Conservation (phyloP, 129 eudicot species). For the Helianthus annuus region DNA sequence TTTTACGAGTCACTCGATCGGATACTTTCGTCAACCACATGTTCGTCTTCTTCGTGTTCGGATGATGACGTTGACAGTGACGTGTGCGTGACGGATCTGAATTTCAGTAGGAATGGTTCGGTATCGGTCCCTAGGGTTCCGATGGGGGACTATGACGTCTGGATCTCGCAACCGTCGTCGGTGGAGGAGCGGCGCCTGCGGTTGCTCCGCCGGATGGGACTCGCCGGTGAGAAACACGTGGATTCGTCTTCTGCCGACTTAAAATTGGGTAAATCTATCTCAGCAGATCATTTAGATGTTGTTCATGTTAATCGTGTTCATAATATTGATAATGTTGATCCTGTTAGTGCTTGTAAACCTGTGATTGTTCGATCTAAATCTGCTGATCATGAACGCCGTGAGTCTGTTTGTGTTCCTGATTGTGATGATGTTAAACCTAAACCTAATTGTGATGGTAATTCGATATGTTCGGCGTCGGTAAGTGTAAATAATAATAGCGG, state of each 20-base stretch:
- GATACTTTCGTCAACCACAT: conserved; percentile 75
- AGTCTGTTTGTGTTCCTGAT: conserved; percentile 17
- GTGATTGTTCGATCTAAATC: conserved; percentile 60
- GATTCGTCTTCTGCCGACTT: conserved; percentile 17
- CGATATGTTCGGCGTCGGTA: conserved; percentile 30
- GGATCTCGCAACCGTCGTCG: conserved; percentile 85
- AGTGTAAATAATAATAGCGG: conserved; percentile 45
- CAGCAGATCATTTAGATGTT: conserved; percentile 41
- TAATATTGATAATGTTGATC: neutral
- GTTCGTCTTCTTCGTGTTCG: conserved; percentile 69
- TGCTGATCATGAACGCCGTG: conserved; percentile 8
- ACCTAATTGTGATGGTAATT: conserved; percentile 34
- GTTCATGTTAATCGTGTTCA: conserved; percentile 9
- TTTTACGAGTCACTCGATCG: conserved; percentile 96
- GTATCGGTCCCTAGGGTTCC: conserved; percentile 42
- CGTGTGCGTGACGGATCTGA: conserved; percentile 9
- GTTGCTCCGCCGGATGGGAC: conserved; percentile 72
- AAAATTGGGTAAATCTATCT: conserved; percentile 42
- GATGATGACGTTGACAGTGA: conserved; percentile 39
- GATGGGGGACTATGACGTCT: conserved; percentile 66
- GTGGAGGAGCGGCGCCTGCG: conserved; percentile 83
- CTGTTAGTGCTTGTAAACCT: conserved; percentile 13
- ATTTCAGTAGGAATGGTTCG: conserved; percentile 26
- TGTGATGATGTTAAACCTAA: conserved; percentile 17
- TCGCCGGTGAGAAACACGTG: conserved; percentile 33